A percentile compares a stretch with the other conserved stretches of the same genome.
phyloP scores from a whole-genome alignment of 768 basidiomycete species.

The Macrolepiota fuliginosa region DNA sequence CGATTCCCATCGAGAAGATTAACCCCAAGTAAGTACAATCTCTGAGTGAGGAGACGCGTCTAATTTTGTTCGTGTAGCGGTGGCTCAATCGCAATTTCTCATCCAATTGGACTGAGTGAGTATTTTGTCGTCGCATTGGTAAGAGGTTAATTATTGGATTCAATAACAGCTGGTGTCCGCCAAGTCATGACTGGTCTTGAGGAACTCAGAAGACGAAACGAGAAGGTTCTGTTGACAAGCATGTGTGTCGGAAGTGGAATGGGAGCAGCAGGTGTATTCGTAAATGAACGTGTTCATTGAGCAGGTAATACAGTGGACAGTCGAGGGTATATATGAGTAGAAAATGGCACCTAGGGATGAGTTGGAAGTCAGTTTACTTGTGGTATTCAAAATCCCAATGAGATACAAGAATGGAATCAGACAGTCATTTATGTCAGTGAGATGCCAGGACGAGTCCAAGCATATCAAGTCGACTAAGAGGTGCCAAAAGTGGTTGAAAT shows the following conservation, averaged over 20 bases:
- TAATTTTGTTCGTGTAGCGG: slow-evolving; percentile 47
- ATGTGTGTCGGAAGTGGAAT: slow-evolving; percentile 83
- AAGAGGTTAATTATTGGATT: slow-evolving; percentile 12
- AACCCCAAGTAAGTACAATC: slow-evolving; percentile 69
- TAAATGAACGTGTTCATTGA: slow-evolving; percentile 53
- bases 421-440: slow-evolving; percentile 84
- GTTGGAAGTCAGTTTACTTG: background rate
- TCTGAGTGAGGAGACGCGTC: background rate
- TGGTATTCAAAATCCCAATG: slow-evolving; percentile 6
- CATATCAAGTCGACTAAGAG: slow-evolving; percentile 82
- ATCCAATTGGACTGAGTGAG: slow-evolving; percentile 84
- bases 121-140: slow-evolving; percentile 10
- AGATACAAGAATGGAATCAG: slow-evolving; percentile 54
- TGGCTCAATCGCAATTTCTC: slow-evolving; percentile 80
- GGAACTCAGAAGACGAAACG: slow-evolving; percentile 68
- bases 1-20: slow-evolving; percentile 74
- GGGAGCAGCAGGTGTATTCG: slow-evolving; percentile 81
- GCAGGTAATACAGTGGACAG: background rate
- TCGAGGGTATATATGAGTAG: background rate
- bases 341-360: background rate
- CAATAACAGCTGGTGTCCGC: slow-evolving; percentile 66
- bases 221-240: slow-evolving; percentile 75
- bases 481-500: slow-evolving; percentile 72
- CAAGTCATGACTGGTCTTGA: slow-evolving; percentile 89
- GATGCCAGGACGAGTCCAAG: slow-evolving; percentile 32